These are phyloP conservation scores for Aureobasidium lini DNA, from an alignment of 2,329 filamentous ascomycete genomes.

Conservation along the genomic window DNA sequence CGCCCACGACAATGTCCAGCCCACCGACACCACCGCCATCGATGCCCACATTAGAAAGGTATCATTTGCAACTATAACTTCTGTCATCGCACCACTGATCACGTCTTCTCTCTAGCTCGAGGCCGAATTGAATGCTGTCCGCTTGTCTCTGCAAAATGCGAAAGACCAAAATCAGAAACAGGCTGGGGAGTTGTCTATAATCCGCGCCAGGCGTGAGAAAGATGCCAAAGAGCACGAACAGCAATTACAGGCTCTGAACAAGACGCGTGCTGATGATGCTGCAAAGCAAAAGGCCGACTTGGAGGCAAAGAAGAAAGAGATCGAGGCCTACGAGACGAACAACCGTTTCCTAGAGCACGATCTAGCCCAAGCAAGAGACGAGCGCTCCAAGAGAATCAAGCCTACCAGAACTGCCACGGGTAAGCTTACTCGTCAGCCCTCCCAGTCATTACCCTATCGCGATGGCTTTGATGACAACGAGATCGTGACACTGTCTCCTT, in stretches of 20 bases:
- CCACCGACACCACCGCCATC: neutral
- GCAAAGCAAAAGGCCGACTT: conserved; percentile 57
- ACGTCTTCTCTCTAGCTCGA: conserved; percentile 30
- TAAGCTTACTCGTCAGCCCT: conserved; percentile 48
- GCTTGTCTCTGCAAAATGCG: conserved; percentile 34
- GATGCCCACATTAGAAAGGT: neutral
- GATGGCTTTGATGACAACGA: conserved; percentile 73
- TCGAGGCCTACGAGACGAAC: conserved; percentile 60
- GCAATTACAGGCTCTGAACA: conserved; percentile 54
- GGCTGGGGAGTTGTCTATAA: conserved; percentile 64
- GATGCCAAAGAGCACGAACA: conserved; percentile 54
- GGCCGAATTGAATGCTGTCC: conserved; percentile 34
- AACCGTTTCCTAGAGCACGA: conserved; percentile 68
- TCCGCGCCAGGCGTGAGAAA: conserved; percentile 63
- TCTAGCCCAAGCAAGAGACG: conserved; percentile 48
- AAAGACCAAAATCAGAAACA: conserved; percentile 51
- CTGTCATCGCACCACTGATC: neutral
- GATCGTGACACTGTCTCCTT: conserved; percentile 48
- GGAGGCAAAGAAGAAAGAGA: conserved; percentile 57
- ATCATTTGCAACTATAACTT: too few relatives aligned
- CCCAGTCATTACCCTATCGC: conserved; percentile 51
- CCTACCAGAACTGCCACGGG: conserved; percentile 18
- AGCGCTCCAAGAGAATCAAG: conserved; percentile 42
- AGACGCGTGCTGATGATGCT: conserved; percentile 56
- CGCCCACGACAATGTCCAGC: neutral